These are phyloP conservation scores for Trifolium dubium DNA, from an alignment of 306 rosid species.

Conservation along the genomic window DNA sequence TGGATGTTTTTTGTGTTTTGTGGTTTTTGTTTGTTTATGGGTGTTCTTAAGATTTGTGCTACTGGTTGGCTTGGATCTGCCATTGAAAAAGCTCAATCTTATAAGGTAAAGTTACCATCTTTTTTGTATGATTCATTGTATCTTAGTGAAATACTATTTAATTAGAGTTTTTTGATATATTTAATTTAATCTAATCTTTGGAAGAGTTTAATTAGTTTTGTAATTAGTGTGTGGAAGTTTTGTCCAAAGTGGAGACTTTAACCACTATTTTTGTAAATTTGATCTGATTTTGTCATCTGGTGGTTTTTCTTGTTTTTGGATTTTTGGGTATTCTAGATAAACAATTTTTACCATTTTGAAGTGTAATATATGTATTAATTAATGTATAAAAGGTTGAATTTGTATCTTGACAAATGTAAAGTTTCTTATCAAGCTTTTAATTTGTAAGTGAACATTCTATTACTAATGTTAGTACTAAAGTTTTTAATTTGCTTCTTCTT, in stretches of 20 bases:
- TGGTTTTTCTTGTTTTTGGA: constrained; percentile 16
- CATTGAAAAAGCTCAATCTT: constrained; percentile 61
- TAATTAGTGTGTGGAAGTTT: too few relatives aligned
- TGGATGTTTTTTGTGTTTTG: constrained; percentile 89
- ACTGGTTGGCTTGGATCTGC: constrained; percentile 99
- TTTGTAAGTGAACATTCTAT: constrained; percentile 5
- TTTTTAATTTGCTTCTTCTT: constrained; percentile 11
- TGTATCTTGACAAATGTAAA: neutral
- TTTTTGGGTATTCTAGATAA: constrained; percentile 7
- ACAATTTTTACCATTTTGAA: constrained; percentile 14
- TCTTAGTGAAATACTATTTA: neutral
- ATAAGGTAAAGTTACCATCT: constrained; percentile 52
- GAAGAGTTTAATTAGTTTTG: too few relatives aligned
- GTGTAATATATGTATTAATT: constrained; percentile 2
- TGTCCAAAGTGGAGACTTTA: constrained; percentile 18
- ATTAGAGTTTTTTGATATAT: constrained; percentile 7
- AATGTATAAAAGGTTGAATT: constrained; percentile 11
- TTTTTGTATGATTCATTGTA: neutral
- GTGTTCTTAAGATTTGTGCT: constrained; percentile 84
- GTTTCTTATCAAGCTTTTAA: constrained; percentile 30
- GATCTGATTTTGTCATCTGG: constrained; percentile 30
- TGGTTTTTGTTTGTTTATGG: constrained; percentile 83
- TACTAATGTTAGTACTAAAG: neutral
- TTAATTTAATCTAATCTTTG: neutral
- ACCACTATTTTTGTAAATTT: neutral